These are phyloP conservation scores for Sclerotinia borealis DNA, from an alignment of 2,329 filamentous ascomycete species.

Conservation along the genomic window DNA sequence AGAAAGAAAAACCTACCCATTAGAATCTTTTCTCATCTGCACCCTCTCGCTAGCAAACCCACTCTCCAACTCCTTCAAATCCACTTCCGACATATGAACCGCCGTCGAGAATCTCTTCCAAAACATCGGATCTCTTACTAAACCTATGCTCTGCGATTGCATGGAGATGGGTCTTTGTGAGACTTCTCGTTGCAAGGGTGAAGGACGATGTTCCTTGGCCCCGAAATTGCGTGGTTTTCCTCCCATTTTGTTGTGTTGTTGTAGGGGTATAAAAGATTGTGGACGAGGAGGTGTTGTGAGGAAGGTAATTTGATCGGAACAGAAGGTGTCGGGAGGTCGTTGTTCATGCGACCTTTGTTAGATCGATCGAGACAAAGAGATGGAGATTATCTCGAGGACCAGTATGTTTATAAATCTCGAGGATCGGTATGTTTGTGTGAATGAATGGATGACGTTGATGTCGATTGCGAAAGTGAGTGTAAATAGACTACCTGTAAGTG, in stretches of 20 bases:
- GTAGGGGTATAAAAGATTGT: background rate
- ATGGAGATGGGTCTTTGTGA: slow-evolving; percentile 11
- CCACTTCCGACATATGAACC: slow-evolving; percentile 26
- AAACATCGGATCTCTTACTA: slow-evolving; percentile 31
- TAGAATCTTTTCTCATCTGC: slow-evolving; percentile 1
- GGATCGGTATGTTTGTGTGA: background rate
- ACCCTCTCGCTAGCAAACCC: slow-evolving; percentile 12
- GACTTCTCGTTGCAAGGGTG: slow-evolving; percentile 30
- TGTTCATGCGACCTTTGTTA: background rate
- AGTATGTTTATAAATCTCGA: background rate
- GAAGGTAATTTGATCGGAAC: background rate
- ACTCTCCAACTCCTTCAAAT: slow-evolving; percentile 20
- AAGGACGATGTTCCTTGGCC: slow-evolving; percentile 24
- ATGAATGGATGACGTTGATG: background rate
- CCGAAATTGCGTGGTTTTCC: slow-evolving; percentile 20
- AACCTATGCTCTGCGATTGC: slow-evolving; percentile 19
- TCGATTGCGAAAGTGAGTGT: background rate
- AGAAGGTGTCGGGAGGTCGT: background rate
- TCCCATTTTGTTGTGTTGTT: slow-evolving; percentile 15
- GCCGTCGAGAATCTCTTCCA: slow-evolving; percentile 33
- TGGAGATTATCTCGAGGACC: background rate
- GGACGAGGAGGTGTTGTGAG: background rate
- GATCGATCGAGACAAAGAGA: no score
- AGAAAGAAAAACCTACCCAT: slow-evolving; percentile 5
- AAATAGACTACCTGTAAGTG: background rate